Conservation (phyloP, 129 eudicot genomes). For the Scalesia atractyloides region DNA sequence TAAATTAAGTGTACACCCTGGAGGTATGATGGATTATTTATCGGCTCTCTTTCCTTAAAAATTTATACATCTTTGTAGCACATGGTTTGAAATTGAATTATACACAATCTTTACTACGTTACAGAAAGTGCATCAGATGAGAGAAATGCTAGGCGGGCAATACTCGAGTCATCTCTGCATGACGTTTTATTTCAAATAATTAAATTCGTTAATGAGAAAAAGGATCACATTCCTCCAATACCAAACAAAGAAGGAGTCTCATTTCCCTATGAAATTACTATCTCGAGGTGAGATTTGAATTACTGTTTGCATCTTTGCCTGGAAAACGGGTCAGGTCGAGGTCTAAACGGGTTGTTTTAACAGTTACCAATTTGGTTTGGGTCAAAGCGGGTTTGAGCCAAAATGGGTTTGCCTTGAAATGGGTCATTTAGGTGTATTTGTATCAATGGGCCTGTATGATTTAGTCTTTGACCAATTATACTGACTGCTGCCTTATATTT, state of each 20-base stretch:
- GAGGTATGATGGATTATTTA: constrained; percentile 50
- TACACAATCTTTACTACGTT: neutral
- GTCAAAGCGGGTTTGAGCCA: no score
- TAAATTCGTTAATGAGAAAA: constrained; percentile 89
- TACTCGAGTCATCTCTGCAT: constrained; percentile 69
- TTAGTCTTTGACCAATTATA: constrained; percentile 15
- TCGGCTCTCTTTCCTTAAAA: constrained; percentile 18
- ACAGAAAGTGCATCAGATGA: neutral
- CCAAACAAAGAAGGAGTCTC: constrained; percentile 75
- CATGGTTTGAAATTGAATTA: no score
- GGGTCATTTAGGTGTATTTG: no score
- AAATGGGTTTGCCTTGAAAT: no score
- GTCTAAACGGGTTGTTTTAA: no score
- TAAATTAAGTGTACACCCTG: constrained; percentile 72
- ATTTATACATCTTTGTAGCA: neutral
- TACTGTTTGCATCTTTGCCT: neutral
- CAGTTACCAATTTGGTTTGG: no score
- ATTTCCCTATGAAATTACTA: constrained; percentile 87
- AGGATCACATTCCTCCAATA: constrained; percentile 89
- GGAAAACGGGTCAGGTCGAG: no score
- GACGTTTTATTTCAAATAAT: constrained; percentile 93
- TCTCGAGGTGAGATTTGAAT: constrained; percentile 67
- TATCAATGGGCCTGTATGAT: neutral
- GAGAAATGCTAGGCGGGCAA: constrained; percentile 46
- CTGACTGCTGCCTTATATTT: constrained; percentile 42